These are phyloP conservation scores for Coemansia sp. DNA, from an alignment of 192 early-diverging fungal genomes.

Conservation along the genomic window DNA sequence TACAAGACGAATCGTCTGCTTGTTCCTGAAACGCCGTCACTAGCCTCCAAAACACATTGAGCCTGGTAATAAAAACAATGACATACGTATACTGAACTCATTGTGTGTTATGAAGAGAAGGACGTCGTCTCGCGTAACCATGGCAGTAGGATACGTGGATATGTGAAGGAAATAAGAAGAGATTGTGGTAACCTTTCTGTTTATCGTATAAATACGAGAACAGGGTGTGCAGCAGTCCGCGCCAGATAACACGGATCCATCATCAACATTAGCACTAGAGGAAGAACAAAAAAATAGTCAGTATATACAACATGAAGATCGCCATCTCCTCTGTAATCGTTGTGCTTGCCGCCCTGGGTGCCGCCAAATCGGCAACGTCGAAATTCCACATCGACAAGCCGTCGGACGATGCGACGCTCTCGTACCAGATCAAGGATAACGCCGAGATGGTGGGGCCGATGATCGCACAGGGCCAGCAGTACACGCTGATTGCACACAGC, in stretches of 20 bases:
- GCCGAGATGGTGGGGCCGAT: constrained; percentile 14
- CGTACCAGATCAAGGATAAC: constrained; percentile 14
- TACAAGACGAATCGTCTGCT: too few relatives aligned
- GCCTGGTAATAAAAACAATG: too few relatives aligned
- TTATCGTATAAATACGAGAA: too few relatives aligned
- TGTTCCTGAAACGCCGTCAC: too few relatives aligned
- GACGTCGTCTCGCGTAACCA: too few relatives aligned
- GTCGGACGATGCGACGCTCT: constrained; percentile 30
- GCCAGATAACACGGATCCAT: not conserved
- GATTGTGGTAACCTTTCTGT: too few relatives aligned
- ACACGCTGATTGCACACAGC: constrained; percentile 18
- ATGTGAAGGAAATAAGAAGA: too few relatives aligned
- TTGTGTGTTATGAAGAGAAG: too few relatives aligned
- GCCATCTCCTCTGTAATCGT: not conserved
- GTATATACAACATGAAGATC: constrained; percentile 19
- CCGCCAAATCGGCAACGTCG: not conserved
- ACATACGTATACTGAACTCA: too few relatives aligned
- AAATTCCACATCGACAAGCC: constrained; percentile 8
- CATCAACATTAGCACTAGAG: not conserved
- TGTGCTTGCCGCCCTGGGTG: not conserved
- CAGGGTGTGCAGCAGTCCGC: not conserved
- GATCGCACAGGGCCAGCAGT: constrained; percentile 19
- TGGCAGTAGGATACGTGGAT: too few relatives aligned
- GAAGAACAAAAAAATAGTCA: not conserved
- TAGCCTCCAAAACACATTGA: too few relatives aligned